These are phyloP conservation scores for Ustilago esculenta DNA, from an alignment of 1,284 basidiomycete species.

Conservation along the genomic window DNA sequence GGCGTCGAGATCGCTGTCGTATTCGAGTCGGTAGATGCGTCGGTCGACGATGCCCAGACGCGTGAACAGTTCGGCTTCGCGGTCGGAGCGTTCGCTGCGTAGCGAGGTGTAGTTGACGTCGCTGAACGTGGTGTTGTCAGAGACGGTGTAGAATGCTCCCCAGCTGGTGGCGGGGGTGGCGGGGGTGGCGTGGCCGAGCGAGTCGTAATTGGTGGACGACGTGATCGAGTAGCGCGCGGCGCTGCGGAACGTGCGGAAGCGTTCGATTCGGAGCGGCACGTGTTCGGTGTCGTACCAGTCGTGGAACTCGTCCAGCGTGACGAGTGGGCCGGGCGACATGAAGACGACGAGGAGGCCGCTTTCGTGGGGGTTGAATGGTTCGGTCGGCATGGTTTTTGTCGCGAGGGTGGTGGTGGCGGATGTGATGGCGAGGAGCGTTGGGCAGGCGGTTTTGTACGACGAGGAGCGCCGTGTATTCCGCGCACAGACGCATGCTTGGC, in stretches of 20 bases:
- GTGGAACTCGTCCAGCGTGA: conserved; percentile 61
- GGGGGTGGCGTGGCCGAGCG: no score
- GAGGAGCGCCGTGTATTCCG: not conserved
- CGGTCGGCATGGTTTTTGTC: not conserved
- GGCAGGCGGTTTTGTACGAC: no score
- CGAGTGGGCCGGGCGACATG: conserved; percentile 56
- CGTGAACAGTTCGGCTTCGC: conserved; percentile 66
- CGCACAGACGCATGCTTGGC: not conserved
- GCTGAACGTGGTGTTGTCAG: conserved; percentile 59
- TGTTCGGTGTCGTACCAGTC: conserved; percentile 69
- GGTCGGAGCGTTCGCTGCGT: conserved; percentile 59
- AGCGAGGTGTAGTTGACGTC: conserved; percentile 64
- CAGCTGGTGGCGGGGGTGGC: no score
- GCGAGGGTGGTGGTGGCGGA: not conserved
- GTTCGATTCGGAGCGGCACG: conserved; percentile 64
- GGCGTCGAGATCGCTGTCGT: conserved; percentile 36
- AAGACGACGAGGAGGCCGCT: conserved; percentile 63
- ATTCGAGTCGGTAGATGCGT: conserved; percentile 62
- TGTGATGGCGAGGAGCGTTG: no score
- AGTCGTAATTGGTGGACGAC: no score
- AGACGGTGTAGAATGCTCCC: conserved; percentile 67
- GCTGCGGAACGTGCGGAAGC: conserved; percentile 27
- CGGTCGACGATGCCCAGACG: conserved; percentile 66
- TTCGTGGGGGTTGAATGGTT: conserved; percentile 31
- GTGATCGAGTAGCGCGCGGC: conserved; percentile 25